phyloP scores from a whole-genome alignment of 2,329 filamentous ascomycete species.

The Ceratocystis huliohia region DNA sequence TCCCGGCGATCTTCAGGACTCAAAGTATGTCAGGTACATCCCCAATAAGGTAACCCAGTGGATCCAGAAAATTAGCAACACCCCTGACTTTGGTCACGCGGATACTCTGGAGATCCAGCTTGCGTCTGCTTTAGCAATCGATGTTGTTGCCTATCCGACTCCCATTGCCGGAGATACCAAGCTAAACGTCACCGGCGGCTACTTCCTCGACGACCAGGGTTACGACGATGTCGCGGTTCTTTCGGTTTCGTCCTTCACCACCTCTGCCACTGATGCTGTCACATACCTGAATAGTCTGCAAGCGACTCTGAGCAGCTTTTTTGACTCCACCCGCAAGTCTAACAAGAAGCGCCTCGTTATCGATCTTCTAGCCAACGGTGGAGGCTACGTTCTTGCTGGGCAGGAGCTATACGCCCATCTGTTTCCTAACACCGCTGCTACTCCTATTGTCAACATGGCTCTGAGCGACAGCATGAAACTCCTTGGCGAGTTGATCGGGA shows the following conservation, averaged over 20 bases:
- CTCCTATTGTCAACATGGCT: slow-evolving; percentile 39
- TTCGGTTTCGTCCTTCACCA: slow-evolving; percentile 25
- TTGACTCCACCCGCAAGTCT: slow-evolving; percentile 29
- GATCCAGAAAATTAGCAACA: not conserved
- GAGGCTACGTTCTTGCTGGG: slow-evolving; percentile 46
- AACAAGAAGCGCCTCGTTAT: slow-evolving; percentile 49
- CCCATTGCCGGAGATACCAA: slow-evolving; percentile 26
- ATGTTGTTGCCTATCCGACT: slow-evolving; percentile 25
- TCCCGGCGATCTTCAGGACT: not conserved
- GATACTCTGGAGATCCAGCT: slow-evolving; percentile 4
- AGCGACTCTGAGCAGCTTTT: slow-evolving; percentile 26
- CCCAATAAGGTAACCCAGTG: not conserved
- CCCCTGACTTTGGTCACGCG: not conserved
- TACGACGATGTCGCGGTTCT: slow-evolving; percentile 29
- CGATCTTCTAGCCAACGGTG: slow-evolving; percentile 45
- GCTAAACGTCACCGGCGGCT: slow-evolving; percentile 27
- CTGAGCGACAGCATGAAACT: slow-evolving; percentile 36
- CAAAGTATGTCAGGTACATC: slow-evolving; percentile 4
- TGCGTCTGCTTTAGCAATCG: not conserved
- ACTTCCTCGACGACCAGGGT: slow-evolving; percentile 29
- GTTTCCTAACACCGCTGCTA: slow-evolving; percentile 38
- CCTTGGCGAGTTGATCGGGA: slow-evolving; percentile 31
- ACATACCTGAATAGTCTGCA: slow-evolving; percentile 27
- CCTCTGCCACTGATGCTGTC: slow-evolving; percentile 19
- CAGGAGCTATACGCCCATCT: slow-evolving; percentile 50